Conservation (phyloP, 768 basidiomycete genomes). For the Rhodotorula toruloides region DNA sequence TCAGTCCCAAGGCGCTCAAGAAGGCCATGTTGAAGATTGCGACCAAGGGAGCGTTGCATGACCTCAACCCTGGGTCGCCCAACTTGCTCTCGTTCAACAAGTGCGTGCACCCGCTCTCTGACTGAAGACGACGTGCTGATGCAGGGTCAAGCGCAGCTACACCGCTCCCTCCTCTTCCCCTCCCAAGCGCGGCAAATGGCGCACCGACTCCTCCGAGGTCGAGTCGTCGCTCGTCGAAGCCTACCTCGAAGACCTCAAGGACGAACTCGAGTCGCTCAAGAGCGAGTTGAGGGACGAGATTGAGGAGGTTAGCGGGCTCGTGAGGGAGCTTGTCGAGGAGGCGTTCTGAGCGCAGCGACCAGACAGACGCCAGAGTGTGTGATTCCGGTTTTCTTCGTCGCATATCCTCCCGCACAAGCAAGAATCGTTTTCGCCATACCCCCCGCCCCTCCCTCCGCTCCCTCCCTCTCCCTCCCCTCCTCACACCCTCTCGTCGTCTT, state of each 20-base stretch:
- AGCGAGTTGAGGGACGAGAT: constrained; percentile 23
- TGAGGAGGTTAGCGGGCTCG: constrained; percentile 24
- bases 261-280: constrained; percentile 14
- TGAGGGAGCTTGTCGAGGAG: constrained; percentile 2
- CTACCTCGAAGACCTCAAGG: constrained; percentile 30
- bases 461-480: too few species aligned
- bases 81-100: constrained; percentile 81
- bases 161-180: constrained; percentile 2
- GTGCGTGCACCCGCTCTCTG: not conserved
- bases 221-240: constrained; percentile 17
- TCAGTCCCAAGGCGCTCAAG: constrained; percentile 69
- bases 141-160: not conserved
- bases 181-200: constrained; percentile 6
- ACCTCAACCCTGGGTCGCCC: constrained; percentile 54
- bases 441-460: too few species aligned
- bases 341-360: too few species aligned
- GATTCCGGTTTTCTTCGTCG: too few species aligned
- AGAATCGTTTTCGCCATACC: too few species aligned
- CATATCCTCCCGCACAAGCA: too few species aligned
- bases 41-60: constrained; percentile 49
- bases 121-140: not conserved
- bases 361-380: too few species aligned
- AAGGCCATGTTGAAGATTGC: constrained; percentile 62
- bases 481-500: too few species aligned
- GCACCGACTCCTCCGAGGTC: not conserved